Percentiles rank a stretch among this genome's conserved stretches.
These are phyloP conservation scores for Truncatella angustata DNA, from an alignment of 2,329 filamentous ascomycete species.

Conservation along the genomic window DNA sequence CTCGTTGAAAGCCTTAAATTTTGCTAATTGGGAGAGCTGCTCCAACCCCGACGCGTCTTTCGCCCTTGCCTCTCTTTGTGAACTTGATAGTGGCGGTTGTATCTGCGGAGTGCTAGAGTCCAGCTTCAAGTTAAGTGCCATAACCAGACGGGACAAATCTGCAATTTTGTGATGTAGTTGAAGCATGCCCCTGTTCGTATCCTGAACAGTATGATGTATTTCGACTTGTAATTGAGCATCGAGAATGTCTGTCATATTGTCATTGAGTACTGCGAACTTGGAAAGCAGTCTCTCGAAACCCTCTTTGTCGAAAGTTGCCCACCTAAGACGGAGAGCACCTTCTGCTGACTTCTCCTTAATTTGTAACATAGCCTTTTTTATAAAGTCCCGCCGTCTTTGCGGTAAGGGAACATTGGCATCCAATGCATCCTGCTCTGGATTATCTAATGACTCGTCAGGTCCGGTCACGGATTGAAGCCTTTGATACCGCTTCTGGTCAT, in stretches of 20 bases:
- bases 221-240: conserved; percentile 46
- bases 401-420: conserved; percentile 44
- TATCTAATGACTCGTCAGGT: conserved; percentile 30
- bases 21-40: conserved; percentile 42
- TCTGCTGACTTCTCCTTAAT: conserved; percentile 36
- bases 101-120: conserved; percentile 24
- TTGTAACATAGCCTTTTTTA: conserved; percentile 40
- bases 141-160: conserved; percentile 43
- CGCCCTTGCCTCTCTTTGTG: conserved; percentile 26
- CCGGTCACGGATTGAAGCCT: conserved; percentile 34
- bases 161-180: conserved; percentile 45
- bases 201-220: conserved; percentile 45
- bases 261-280: conserved; percentile 43
- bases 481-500: conserved; percentile 38
- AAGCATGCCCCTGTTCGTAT: conserved; percentile 45
- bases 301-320: conserved; percentile 45
- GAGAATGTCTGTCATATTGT: conserved; percentile 46
- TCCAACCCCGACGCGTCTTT: conserved; percentile 38
- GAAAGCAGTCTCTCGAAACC: conserved; percentile 43
- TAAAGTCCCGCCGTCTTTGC: conserved; percentile 38
- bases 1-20: conserved; percentile 51
- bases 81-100: conserved; percentile 29
- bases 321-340: conserved; percentile 32
- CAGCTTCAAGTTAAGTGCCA: conserved; percentile 43
- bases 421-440: conserved; percentile 43